These are phyloP conservation scores for Cetradonia linearis DNA, from an alignment of 495 filamentous ascomycete species.

Conservation along the genomic window DNA sequence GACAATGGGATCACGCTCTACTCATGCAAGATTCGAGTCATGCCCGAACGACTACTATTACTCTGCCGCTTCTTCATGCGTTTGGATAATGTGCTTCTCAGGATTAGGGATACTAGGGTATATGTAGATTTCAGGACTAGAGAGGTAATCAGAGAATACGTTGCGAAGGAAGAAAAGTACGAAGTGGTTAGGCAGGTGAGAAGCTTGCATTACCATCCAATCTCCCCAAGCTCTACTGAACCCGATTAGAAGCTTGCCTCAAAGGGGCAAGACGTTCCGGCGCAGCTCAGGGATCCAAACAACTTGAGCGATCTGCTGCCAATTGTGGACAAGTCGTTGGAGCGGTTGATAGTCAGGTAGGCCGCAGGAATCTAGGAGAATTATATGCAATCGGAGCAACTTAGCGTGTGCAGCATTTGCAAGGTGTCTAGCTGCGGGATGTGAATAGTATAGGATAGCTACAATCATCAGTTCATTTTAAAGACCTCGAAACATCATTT, in stretches of 20 bases:
- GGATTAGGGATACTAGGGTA: slow-evolving; percentile 80
- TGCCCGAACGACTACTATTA: slow-evolving; percentile 75
- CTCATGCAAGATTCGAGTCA: slow-evolving; percentile 81
- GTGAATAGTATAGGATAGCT: not conserved
- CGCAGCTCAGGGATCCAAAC: slow-evolving; percentile 76
- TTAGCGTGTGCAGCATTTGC: slow-evolving; percentile 3
- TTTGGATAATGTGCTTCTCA: slow-evolving; percentile 76
- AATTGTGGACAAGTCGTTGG: slow-evolving; percentile 49
- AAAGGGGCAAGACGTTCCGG: slow-evolving; percentile 63
- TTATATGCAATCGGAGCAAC: not conserved
- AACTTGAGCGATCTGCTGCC: slow-evolving; percentile 62
- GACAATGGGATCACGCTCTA: slow-evolving; percentile 90
- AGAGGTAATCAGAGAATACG: slow-evolving; percentile 82
- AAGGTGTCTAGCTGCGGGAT: not conserved
- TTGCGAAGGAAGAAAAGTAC: slow-evolving; percentile 69
- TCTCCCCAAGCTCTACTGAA: slow-evolving; percentile 1
- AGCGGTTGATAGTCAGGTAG: slow-evolving; percentile 30
- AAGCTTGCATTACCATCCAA: not conserved
- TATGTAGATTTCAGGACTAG: slow-evolving; percentile 81
- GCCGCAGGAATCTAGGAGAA: not conserved
- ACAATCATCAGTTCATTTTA: not conserved
- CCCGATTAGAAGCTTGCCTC: slow-evolving; percentile 51
- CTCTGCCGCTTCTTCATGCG: slow-evolving; percentile 87
- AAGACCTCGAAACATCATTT: not conserved
- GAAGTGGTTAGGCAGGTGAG: slow-evolving; percentile 64